Conservation (phyloP, 2,329 filamentous ascomycete species). For the Trichoderma sp. region DNA sequence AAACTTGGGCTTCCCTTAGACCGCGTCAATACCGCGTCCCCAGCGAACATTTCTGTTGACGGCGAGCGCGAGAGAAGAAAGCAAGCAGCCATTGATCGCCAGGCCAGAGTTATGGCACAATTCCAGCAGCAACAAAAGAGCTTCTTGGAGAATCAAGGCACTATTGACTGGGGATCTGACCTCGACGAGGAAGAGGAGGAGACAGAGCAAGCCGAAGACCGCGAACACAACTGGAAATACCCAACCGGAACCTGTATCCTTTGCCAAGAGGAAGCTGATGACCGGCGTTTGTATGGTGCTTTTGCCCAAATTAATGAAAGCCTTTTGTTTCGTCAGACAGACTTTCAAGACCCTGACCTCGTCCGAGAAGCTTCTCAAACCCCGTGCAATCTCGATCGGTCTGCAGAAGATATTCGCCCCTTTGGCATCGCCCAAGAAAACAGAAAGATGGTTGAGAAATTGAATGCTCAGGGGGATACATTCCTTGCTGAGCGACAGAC, state of each 20-base stretch:
- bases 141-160: slow-evolving; percentile 86
- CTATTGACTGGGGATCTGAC: slow-evolving; percentile 81
- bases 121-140: slow-evolving; percentile 97
- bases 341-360: slow-evolving; percentile 78
- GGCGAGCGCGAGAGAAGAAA: slow-evolving; percentile 84
- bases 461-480: slow-evolving; percentile 70
- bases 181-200: slow-evolving; percentile 73
- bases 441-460: slow-evolving; percentile 71
- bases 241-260: slow-evolving; percentile 91
- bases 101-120: slow-evolving; percentile 94
- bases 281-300: slow-evolving; percentile 84
- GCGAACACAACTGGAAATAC: slow-evolving; percentile 75
- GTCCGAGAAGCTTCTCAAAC: slow-evolving; percentile 79
- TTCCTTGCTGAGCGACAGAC: slow-evolving; percentile 76
- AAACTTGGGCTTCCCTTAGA: slow-evolving; percentile 70
- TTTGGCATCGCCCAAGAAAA: slow-evolving; percentile 93
- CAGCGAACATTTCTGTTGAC: slow-evolving; percentile 67
- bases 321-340: slow-evolving; percentile 81
- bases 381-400: slow-evolving; percentile 79
- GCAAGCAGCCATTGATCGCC: slow-evolving; percentile 82
- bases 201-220: slow-evolving; percentile 59
- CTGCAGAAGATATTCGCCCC: slow-evolving; percentile 78
- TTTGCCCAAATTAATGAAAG: slow-evolving; percentile 90
- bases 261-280: slow-evolving; percentile 94
- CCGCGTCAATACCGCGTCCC: slow-evolving; percentile 77